Base-by-base conservation (phyloP, 306 rosid species). In the Gleditsia sinensis region DNA sequence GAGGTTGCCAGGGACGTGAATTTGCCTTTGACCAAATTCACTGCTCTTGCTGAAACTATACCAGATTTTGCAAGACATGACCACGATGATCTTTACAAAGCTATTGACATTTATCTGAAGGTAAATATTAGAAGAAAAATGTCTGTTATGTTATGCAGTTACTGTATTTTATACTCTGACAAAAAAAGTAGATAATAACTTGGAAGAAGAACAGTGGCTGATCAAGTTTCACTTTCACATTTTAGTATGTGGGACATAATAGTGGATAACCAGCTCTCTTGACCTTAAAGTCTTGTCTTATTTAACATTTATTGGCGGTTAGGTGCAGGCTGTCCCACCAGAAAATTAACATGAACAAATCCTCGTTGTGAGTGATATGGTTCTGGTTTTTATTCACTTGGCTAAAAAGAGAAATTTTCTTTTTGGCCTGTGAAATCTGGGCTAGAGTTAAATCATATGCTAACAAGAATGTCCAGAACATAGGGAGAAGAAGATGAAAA, bases 1-100 rank as follows among this genome's bases (percentile, higher is more conserved):
- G 90, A 87, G 83, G 83, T 88, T 83, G 89, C 84, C 24, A 81
- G 81, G 69, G 97, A 92, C 69, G 84, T 72, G 61, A 87, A 89
- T 76, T 84, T 92, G 84, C 86, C 91, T 1, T 82, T 92, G 62
- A 76, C 87, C 0, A 92, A 87, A 77, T 92, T 92, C 75, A 78
- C 87, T 71, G 85, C 85, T 54, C 67, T 92, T 36, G 93, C 96
- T 59, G 90, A 89, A 72, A 68, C 88, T 16, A 80, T 92, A 19
- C 97, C 93, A n/a, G 96, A 83, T 19, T 92, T 92, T 69, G 88
- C 96, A 10, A 89, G 96, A 79, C 82, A 83, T 51, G 97, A 92
- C 49, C 97, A 92, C 78, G 97, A 92, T 78, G 96, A 92, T 51
- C 85, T 92, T 68, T 92, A 92, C 88, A 78, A 80, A 76, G 97